Evolutionary conservation across 768 basidiomycete genomes (phyloP), one percentile per base, ranked within the genome.

Genomic region (Pleurotus salmoneostramineus): DNA sequence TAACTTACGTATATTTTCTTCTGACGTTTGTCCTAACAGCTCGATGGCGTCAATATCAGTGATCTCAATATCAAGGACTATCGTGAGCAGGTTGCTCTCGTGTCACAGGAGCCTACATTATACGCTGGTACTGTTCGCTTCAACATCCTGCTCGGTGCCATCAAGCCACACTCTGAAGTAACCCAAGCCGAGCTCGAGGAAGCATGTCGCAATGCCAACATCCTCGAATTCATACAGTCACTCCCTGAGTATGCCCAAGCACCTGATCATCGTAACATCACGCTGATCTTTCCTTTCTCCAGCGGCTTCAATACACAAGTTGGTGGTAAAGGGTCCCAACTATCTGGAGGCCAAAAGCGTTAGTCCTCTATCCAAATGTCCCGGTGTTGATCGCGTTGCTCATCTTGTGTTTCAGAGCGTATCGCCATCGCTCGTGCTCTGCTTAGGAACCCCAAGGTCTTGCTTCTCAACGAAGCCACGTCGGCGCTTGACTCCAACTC

Each of bases 271-370:
- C 21, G 21, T 17, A 6, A 33, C 61, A 4, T 50, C 37, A 5
- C 35, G 56, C 43, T 43, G 47, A 70, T 33, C 64, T 42, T 8
- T 27, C 21, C 21, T 27, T 10, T 60, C 51, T 8, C 7, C 63
- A 89, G 89, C 56, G 93, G 93, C 33, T 95, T 95, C 64, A 92
- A 96, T 46, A 96, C 95, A 4, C 82, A 92, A 66, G 93, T 94
- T 48, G 93, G 93, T 60, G 91, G 91, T 51, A 95, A 95, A 71
- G 93, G 93, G 5, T 89, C 89, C 1, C 91, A 93, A 65, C 78
- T 95, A 5, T 92, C 90, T 45, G 93, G 93, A 65, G 93, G 93
- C 56, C 93, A 94, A 70, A 91, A 91, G 71, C 89, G 87, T 88
- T 68, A 60, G 82, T 73, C 45, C 52, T 51, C 63, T 50, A 6